phyloP scores from a whole-genome alignment of 306 rosid species.

The Vachellia collinsii region DNA sequence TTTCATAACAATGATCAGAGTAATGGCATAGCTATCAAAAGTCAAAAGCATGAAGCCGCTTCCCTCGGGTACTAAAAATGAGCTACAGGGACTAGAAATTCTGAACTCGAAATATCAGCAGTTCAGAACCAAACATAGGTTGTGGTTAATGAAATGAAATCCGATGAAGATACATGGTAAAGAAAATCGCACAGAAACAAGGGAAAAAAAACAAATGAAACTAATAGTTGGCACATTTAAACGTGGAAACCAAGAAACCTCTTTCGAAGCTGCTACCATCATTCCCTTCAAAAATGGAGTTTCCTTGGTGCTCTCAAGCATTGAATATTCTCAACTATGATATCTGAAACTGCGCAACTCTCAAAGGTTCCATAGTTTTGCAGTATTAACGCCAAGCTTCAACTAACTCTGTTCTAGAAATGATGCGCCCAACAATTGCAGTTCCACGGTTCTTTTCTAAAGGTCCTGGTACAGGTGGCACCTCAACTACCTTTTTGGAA shows the following conservation, averaged over 20 bases:
- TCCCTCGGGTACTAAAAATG: not conserved
- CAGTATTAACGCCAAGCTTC: slow-evolving; percentile 81
- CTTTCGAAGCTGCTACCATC: slow-evolving; percentile 36
- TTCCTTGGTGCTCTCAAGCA: slow-evolving; percentile 11
- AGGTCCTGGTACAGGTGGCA: slow-evolving; percentile 41
- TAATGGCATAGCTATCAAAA: not conserved
- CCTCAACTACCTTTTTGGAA: slow-evolving; percentile 51
- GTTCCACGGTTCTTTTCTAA: slow-evolving; percentile 59
- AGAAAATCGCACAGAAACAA: slow-evolving; percentile 36
- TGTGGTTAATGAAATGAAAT: slow-evolving; percentile 39
- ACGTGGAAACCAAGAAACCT: slow-evolving; percentile 37
- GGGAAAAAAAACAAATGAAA: slow-evolving; percentile 48
- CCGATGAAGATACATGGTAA: not conserved
- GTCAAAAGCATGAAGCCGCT: not conserved
- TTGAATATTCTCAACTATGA: slow-evolving; percentile 19
- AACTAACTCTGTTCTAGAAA: slow-evolving; percentile 75
- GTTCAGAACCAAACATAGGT: slow-evolving; percentile 41
- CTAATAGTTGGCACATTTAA: slow-evolving; percentile 36
- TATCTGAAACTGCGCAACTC: slow-evolving; percentile 30
- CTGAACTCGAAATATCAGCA: slow-evolving; percentile 31
- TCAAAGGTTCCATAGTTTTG: not conserved
- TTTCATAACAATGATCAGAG: too few relatives aligned
- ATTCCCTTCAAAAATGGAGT: not conserved
- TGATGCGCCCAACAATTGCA: slow-evolving; percentile 64
- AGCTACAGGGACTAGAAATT: slow-evolving; percentile 3